Conservation (phyloP, 805 yeast species). For the Wickerhamomyces bovis region DNA sequence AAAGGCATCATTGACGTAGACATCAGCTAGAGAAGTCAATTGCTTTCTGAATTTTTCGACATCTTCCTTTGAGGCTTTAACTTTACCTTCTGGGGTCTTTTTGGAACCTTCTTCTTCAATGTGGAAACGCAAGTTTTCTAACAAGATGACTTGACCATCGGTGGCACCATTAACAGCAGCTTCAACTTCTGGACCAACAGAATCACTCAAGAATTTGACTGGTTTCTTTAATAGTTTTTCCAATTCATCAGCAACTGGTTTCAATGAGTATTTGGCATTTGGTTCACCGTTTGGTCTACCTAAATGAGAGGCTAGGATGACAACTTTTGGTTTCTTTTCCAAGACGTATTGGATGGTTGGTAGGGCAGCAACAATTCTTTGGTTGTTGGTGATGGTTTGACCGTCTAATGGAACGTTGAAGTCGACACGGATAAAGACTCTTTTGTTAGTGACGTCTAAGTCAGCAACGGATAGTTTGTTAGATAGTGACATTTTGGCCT, state of each 20-base stretch:
- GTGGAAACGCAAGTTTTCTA: constrained; percentile 98
- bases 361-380: constrained; percentile 98
- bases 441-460: constrained; percentile 77
- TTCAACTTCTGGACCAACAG: constrained; percentile 91
- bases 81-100: constrained; percentile 88
- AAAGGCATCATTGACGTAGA: constrained; percentile 95
- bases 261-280: constrained; percentile 79
- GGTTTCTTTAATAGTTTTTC: constrained; percentile 64
- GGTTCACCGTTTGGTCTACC: constrained; percentile 99
- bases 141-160: constrained; percentile 77
- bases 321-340: constrained; percentile 85
- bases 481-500: constrained; percentile 73
- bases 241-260: constrained; percentile 91
- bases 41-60: constrained; percentile 86
- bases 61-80: constrained; percentile 81
- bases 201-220: constrained; percentile 81
- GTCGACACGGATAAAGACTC: constrained; percentile 98
- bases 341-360: constrained; percentile 96
- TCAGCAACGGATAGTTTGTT: constrained; percentile 92
- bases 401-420: constrained; percentile 96
- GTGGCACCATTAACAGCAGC: constrained; percentile 65
- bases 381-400: constrained; percentile 95
- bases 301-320: constrained; percentile 92
- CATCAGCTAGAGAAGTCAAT: constrained; percentile 91
- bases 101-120: constrained; percentile 94